A percentile compares a stretch with the other conserved stretches of the same genome.
Evolutionary conservation across 768 basidiomycete genomes (phyloP).

Genomic region (Boletus fagicola): DNA sequence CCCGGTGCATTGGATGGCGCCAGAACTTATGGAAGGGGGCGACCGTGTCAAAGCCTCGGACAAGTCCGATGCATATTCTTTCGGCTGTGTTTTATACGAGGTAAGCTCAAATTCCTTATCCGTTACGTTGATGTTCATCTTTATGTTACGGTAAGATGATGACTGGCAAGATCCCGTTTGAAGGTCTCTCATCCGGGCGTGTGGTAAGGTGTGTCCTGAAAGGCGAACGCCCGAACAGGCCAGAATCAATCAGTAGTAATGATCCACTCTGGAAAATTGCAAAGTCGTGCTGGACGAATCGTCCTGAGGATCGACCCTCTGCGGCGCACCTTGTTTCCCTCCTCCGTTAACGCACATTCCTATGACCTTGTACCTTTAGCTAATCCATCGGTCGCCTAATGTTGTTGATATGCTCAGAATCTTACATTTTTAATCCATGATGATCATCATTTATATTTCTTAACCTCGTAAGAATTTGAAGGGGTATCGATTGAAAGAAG

Average conservation of each 20-base stretch:
- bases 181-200: neutral
- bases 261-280: conserved; percentile 17
- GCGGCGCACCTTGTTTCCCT: conserved; percentile 4
- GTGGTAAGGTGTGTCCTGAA: neutral
- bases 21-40: conserved; percentile 18
- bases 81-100: conserved; percentile 34
- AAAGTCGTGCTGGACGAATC: conserved; percentile 9
- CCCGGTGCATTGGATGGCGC: conserved; percentile 28
- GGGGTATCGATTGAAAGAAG: conserved; percentile 6
- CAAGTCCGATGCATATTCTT: conserved; percentile 26
- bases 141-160: conserved; percentile 15
- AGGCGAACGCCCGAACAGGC: conserved; percentile 4
- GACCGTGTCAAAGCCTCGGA: conserved; percentile 8
- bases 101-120: conserved; percentile 7
- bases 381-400: neutral
- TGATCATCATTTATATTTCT: neutral
- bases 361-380: neutral
- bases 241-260: neutral
- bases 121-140: neutral
- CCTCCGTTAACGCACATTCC: neutral
- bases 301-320: conserved; percentile 14
- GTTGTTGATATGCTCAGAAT: neutral
- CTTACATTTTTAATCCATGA: neutral
- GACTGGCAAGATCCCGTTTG: conserved; percentile 18
- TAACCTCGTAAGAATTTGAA: neutral